Evolutionary conservation across 2,329 filamentous ascomycete genomes (phyloP), one percentile per base, ranked within the genome.

Genomic region (Penicillium sclerotiorum): DNA sequence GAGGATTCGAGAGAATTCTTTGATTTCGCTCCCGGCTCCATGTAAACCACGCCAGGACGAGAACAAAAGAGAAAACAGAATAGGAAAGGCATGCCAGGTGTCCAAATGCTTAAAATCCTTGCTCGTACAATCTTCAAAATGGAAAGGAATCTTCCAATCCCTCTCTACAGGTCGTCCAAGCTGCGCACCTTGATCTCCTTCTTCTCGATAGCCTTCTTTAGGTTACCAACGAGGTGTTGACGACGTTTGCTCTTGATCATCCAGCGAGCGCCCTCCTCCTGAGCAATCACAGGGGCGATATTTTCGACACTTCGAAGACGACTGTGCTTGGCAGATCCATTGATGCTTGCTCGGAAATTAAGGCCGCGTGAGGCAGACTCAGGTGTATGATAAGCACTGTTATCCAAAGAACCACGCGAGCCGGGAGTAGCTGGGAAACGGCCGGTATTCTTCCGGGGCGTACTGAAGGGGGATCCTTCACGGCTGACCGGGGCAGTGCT

Each of bases 381-480:
- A 1, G 72, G 72, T 0, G 72, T 74, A 51, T 74, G 70, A 33
- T 73, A 75, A 9, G 68, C 60, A 45, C 64, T 73, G 38, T 63
- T 63, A 44, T 72, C 71, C 8, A 65, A 22, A 22, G 70, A 71
- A 9, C 62, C 64, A 28, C 62, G 65, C 6, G 70, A 73, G 12
- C 69, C 71, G 15, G 72, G 72, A 0, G 72, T 74, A 6, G 59
- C 53, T 13, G 71, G 69, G n/a, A 68, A 49, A 15, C 61, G 63
- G 7, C 57, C 61, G n/a, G 56, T 30, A 5, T 52, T 57, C 56
- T 73, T 73, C 35, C 62, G 66, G 1, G 66, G 65, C 1, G 71
- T 74, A 5, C 65, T 61, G 33, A 72, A 71, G 4, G 72, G 71
- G 1, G 71, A 71, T 5, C 60, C 69, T 43, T 73, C 71, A 20